These are phyloP conservation scores for Cryptosporidium sp. DNA, from an alignment of 169 alveolate species.

Conservation along the genomic window DNA sequence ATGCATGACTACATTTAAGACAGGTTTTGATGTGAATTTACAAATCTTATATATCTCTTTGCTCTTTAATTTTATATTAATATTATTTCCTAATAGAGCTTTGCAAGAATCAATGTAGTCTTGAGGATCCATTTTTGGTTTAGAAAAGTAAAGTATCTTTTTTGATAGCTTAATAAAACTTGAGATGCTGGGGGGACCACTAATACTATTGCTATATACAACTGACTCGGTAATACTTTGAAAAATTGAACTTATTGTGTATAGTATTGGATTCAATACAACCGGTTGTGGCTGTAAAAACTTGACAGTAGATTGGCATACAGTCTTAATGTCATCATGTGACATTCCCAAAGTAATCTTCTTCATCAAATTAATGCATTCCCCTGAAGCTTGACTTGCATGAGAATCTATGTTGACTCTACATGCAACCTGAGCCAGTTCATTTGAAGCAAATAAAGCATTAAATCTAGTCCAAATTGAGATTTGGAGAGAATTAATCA, in stretches of 20 bases:
- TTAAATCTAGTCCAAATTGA: slow-evolving; percentile 26
- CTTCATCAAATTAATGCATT: slow-evolving; percentile 26
- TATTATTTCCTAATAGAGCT: slow-evolving; percentile 1
- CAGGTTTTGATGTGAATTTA: slow-evolving; percentile 3
- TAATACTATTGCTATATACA: background rate
- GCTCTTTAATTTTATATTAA: background rate
- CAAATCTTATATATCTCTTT: slow-evolving; percentile 16
- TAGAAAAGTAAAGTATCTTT: slow-evolving; percentile 16
- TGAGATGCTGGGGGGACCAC: background rate
- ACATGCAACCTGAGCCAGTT: slow-evolving; percentile 63
- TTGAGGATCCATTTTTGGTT: slow-evolving; percentile 37
- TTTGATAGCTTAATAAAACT: slow-evolving; percentile 23
- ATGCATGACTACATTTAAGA: slow-evolving; percentile 9
- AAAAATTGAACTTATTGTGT: slow-evolving; percentile 36
- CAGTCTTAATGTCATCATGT: background rate
- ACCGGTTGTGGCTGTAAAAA: slow-evolving; percentile 67
- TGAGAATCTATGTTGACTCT: slow-evolving; percentile 42
- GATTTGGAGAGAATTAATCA: slow-evolving; percentile 52
- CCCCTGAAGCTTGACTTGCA: slow-evolving; percentile 48
- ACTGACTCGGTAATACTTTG: slow-evolving; percentile 22
- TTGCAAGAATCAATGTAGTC: slow-evolving; percentile 42
- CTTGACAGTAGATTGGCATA: slow-evolving; percentile 49
- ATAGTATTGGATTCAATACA: slow-evolving; percentile 43
- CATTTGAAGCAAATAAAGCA: slow-evolving; percentile 56
- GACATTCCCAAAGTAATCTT: slow-evolving; percentile 29